These are phyloP conservation scores for Blastobotrys malaysiensis DNA, from an alignment of 1,139 yeast genomes.

Conservation along the genomic window DNA sequence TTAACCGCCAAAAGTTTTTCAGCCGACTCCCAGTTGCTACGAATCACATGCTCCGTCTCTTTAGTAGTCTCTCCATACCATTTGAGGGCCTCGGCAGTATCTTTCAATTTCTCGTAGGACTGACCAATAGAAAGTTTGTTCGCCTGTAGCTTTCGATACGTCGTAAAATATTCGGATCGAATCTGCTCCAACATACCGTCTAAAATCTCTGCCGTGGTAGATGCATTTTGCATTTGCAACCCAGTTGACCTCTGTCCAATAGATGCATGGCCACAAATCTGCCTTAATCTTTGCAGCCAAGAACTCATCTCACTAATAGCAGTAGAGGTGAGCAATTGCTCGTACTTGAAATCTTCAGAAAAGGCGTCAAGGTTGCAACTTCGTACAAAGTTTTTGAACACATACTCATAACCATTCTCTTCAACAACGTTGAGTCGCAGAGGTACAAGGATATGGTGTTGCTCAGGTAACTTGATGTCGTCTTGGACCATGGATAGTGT, in stretches of 20 bases:
- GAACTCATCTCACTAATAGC: not conserved
- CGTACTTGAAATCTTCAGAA: not conserved
- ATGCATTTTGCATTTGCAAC: not conserved
- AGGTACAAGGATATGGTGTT: conserved; percentile 59
- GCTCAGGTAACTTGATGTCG: conserved; percentile 75
- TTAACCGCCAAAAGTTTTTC: conserved; percentile 26
- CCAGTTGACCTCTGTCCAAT: conserved; percentile 26
- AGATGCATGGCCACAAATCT: conserved; percentile 79
- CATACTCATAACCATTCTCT: conserved; percentile 68
- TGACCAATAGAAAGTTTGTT: not conserved
- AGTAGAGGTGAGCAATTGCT: not conserved
- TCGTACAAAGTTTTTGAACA: conserved; percentile 55
- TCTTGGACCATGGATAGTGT: conserved; percentile 76
- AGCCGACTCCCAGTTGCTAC: conserved; percentile 14
- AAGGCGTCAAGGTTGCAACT: conserved; percentile 50
- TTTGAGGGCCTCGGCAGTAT: not conserved
- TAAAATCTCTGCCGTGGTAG: not conserved
- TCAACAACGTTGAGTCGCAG: conserved; percentile 78
- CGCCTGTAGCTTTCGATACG: not conserved
- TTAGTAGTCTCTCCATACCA: conserved; percentile 9
- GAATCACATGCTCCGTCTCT: conserved; percentile 27
- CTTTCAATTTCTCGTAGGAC: not conserved
- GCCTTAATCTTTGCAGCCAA: conserved; percentile 70
- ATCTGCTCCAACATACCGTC: not conserved
- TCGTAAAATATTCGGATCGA: not conserved